phyloP scores from a whole-genome alignment of 1,284 basidiomycete genomes.

The Melampsora americana region DNA sequence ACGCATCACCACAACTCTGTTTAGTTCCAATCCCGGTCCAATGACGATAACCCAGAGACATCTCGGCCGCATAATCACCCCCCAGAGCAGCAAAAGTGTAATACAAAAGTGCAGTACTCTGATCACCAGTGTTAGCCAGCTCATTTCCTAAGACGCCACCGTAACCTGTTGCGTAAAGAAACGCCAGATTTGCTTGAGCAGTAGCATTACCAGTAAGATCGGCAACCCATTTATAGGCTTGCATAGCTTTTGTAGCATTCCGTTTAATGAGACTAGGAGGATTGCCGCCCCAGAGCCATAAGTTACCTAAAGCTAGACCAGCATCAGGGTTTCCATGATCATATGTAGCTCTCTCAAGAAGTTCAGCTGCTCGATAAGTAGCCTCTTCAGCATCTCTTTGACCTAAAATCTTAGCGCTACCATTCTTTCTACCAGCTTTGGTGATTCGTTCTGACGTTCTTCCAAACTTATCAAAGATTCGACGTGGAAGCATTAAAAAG shows the following conservation, averaged over 20 bases:
- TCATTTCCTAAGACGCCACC: slow-evolving; percentile 59
- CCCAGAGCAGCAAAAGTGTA: slow-evolving; percentile 89
- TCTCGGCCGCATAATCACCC: slow-evolving; percentile 79
- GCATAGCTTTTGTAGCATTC: slow-evolving; percentile 64
- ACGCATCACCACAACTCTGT: slow-evolving; percentile 69
- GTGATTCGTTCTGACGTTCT: slow-evolving; percentile 38
- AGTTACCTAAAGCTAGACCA: slow-evolving; percentile 65
- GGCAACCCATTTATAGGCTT: slow-evolving; percentile 65
- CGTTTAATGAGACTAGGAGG: slow-evolving; percentile 36
- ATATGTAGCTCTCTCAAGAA: slow-evolving; percentile 69
- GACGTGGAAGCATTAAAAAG: slow-evolving; percentile 24
- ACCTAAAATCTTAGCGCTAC: slow-evolving; percentile 29
- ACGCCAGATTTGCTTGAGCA: slow-evolving; percentile 76
- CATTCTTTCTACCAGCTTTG: slow-evolving; percentile 28
- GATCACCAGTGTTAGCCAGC: slow-evolving; percentile 61
- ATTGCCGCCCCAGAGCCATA: slow-evolving; percentile 60
- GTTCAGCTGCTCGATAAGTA: slow-evolving; percentile 60
- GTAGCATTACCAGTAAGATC: slow-evolving; percentile 70
- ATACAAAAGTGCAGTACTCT: slow-evolving; percentile 76
- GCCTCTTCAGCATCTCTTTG: slow-evolving; percentile 45
- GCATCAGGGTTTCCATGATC: slow-evolving; percentile 75
- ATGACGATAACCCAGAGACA: slow-evolving; percentile 89
- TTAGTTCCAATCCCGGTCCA: slow-evolving; percentile 89
- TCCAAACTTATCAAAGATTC: slow-evolving; percentile 28
- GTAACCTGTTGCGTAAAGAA: slow-evolving; percentile 83